Conservation (phyloP, 331 rosid genomes). For the Saraca asoca region DNA sequence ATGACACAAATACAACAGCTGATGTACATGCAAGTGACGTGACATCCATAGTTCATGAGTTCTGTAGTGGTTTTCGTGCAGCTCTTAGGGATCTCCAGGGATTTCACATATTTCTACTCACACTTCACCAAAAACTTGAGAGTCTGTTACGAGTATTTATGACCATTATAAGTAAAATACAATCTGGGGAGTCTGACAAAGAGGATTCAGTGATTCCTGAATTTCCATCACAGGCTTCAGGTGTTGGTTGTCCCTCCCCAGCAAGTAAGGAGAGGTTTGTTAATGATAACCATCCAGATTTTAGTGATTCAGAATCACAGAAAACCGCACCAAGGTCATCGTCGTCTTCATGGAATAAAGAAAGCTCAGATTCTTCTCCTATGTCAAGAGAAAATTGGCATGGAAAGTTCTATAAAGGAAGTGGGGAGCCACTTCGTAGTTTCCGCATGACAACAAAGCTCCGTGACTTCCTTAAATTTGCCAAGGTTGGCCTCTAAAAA, state of each 20-base stretch:
- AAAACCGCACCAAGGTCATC: conserved; percentile 64
- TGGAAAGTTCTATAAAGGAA: conserved; percentile 66
- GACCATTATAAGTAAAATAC: conserved; percentile 66
- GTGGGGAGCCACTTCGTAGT: conserved; percentile 66
- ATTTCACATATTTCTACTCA: conserved; percentile 80
- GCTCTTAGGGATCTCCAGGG: conserved; percentile 93
- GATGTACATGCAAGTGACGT: conserved; percentile 46
- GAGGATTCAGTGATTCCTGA: conserved; percentile 68
- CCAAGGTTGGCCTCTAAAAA: conserved; percentile 63
- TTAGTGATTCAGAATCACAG: conserved; percentile 64
- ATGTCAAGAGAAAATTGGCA: conserved; percentile 72
- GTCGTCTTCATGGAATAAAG: conserved; percentile 58
- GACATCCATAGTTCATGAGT: conserved; percentile 55
- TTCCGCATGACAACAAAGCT: conserved; percentile 90
- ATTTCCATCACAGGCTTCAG: conserved; percentile 54
- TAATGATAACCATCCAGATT: conserved; percentile 63
- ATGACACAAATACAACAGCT: conserved; percentile 43
- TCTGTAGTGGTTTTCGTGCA: conserved; percentile 83
- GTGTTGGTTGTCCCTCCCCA: conserved; percentile 49
- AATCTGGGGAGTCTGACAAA: conserved; percentile 71
- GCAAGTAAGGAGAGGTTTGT: conserved; percentile 54
- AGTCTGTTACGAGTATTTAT: conserved; percentile 67
- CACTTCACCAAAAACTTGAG: conserved; percentile 89
- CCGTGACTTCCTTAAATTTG: conserved; percentile 82
- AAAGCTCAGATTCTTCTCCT: conserved; percentile 53